Evolutionary conservation across 345 rosid species (phyloP).

Genomic region (Eucalyptus pauciflora): DNA sequence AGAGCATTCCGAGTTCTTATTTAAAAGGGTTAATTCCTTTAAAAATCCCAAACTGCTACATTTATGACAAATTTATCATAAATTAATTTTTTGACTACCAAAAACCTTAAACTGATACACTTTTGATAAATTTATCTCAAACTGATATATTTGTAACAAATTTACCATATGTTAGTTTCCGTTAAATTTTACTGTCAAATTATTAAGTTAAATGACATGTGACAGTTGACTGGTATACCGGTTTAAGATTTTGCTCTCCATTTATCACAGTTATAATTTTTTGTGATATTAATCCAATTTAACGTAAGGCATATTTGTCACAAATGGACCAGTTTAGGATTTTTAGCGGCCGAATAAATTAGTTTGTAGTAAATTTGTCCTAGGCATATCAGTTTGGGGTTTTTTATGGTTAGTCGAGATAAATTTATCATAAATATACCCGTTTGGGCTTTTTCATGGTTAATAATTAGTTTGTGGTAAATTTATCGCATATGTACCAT

Average conservation of each 20-base stretch:
- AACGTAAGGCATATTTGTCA: rapidly evolving
- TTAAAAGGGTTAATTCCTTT: no score
- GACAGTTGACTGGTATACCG: rapidly evolving
- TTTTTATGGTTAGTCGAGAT: rapidly evolving
- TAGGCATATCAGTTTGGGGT: no score
- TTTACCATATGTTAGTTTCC: rapidly evolving
- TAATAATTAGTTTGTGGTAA: rapidly evolving
- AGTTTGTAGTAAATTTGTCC: rapidly evolving
- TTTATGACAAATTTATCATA: rapidly evolving
- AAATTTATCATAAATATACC: rapidly evolving
- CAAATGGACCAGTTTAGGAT: rapidly evolving
- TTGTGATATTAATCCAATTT: no score
- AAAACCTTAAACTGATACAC: rapidly evolving
- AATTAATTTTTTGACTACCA: no score
- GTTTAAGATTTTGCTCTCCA: rapidly evolving
- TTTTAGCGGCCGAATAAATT: no score
- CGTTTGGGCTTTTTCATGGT: rapidly evolving
- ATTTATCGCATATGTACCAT: rapidly evolving
- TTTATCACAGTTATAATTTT: no score
- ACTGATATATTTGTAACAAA: no score
- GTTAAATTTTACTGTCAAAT: no score
- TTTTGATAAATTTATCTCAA: rapidly evolving
- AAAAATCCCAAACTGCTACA: no score
- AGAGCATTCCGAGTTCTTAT: rapidly evolving
- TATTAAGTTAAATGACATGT: no score